Percentiles rank a stretch among this genome's conserved stretches.
Conservation (phyloP, 768 basidiomycete species). For the Psilocybe tampanensis region DNA sequence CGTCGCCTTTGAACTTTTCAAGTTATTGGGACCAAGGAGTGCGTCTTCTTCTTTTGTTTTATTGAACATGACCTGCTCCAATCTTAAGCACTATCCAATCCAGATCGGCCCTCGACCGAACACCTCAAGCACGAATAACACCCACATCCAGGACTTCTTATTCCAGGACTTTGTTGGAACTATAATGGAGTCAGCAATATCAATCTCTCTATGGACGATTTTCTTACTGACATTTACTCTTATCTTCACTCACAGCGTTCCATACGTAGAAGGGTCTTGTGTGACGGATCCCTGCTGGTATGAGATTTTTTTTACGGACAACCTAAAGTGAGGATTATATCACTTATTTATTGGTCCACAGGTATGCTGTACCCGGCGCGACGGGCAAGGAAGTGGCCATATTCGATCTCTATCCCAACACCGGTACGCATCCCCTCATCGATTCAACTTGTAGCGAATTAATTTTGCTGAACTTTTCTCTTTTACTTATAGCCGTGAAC, state of each 20-base stretch:
- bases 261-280: constrained; percentile 61
- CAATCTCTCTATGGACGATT: neutral
- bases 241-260: constrained; percentile 26
- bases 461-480: too few relatives aligned
- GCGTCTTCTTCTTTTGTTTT: constrained; percentile 10
- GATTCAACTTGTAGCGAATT: too few relatives aligned
- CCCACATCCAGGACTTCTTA: constrained; percentile 54
- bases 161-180: constrained; percentile 58
- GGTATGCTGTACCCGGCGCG: constrained; percentile 51
- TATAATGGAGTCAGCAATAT: constrained; percentile 44
- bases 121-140: constrained; percentile 48
- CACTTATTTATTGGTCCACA: constrained; percentile 1
- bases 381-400: constrained; percentile 63
- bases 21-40: constrained; percentile 70
- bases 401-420: constrained; percentile 59
- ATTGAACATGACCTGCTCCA: too few relatives aligned
- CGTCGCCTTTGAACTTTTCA: neutral
- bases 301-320: neutral
- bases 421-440: too few relatives aligned
- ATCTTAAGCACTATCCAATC: neutral
- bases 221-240: neutral
- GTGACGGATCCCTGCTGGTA: constrained; percentile 62
- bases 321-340: neutral
- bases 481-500: constrained; percentile 39
- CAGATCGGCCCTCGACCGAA: constrained; percentile 47